Base-by-base conservation (phyloP, 2,329 filamentous ascomycete genomes). In the Chrysoporthe puriensis region DNA sequence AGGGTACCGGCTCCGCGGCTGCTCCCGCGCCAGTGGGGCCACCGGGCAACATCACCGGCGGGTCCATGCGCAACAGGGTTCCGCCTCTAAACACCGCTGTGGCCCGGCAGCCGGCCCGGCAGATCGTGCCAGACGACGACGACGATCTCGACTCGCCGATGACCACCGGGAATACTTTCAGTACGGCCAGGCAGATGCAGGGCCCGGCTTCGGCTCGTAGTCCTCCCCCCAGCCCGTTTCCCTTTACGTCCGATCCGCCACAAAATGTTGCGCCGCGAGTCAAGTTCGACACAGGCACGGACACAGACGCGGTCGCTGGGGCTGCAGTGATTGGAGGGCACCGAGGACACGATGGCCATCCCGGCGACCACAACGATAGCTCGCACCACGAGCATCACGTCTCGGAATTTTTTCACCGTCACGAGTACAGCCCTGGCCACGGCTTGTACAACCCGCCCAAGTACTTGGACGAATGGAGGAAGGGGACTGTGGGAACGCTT, bases 381-480 rank as follows among this genome's bases (percentile, higher is more conserved):
- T 52, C 52, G 3, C 40, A 67, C 34, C 52, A 62, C 13, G 69
- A 69, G 42, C 72, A 75, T 70, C 78, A 75, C 69, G 75, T 80
- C 66, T 81, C 76, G 50, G 83, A 77, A 70, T 79, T 77, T 76
- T 76, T 77, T 62, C 84, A 76, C 76, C 83, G 75, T 71, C 78
- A 81, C 57, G 77, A 80, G 32, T 74, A 83, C 66, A 75, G 74
- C 46, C 85, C 85, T 11, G 82, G 86, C 44, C 78, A 85, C 64
- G 85, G 85, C 18, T 76, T 86, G 48, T 93, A 92, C 74, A 78
- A 86, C 42, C 81, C 86, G 4, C 83, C 87, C 0, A 79, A 81
- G 65, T 88, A 87, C 74, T 80, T 94, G 8, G 86, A 92, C 44
- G 91, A 94, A 75, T 94, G 91, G 91, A 90, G 86, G 75, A 88